Conservation (phyloP, 2,329 filamentous ascomycete genomes). For the Tolypocladium sp. region DNA sequence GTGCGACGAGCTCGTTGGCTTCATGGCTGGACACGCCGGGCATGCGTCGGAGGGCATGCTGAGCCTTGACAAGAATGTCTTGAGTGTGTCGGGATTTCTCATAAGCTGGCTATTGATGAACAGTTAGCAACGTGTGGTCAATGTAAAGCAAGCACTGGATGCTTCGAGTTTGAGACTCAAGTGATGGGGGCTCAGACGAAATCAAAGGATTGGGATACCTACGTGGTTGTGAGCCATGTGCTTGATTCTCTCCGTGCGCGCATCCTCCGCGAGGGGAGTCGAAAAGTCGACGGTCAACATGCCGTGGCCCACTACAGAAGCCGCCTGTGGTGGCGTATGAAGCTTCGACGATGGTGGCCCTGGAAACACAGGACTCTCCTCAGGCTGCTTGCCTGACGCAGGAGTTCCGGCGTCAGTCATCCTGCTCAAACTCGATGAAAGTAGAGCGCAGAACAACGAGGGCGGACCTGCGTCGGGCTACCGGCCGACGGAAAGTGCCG, state of each 20-base stretch:
- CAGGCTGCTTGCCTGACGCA: background rate
- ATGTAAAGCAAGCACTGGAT: background rate
- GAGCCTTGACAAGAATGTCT: slow-evolving; percentile 25
- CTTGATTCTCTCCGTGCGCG: slow-evolving; percentile 24
- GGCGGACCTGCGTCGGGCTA: background rate
- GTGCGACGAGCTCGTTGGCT: slow-evolving; percentile 21
- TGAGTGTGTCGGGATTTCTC: slow-evolving; percentile 22
- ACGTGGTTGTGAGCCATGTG: slow-evolving; percentile 30
- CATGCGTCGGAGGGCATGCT: slow-evolving; percentile 29
- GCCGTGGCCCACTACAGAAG: slow-evolving; percentile 1
- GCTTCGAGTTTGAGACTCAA: background rate
- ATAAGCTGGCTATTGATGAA: slow-evolving; percentile 20
- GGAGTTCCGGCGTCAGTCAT: background rate
- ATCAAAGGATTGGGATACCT: slow-evolving; percentile 7
- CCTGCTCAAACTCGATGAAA: background rate
- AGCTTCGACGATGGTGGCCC: background rate
- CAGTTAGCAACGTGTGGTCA: background rate
- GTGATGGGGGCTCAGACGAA: too few relatives aligned
- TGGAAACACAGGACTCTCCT: background rate
- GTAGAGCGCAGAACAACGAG: background rate
- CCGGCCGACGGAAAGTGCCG: background rate
- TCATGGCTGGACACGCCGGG: slow-evolving; percentile 25
- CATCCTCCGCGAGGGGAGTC: slow-evolving; percentile 26
- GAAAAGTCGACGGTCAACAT: slow-evolving; percentile 30
- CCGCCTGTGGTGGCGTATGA: background rate